phyloP scores from a whole-genome alignment of 2,329 filamentous ascomycete species.

The Diaporthe sp. region DNA sequence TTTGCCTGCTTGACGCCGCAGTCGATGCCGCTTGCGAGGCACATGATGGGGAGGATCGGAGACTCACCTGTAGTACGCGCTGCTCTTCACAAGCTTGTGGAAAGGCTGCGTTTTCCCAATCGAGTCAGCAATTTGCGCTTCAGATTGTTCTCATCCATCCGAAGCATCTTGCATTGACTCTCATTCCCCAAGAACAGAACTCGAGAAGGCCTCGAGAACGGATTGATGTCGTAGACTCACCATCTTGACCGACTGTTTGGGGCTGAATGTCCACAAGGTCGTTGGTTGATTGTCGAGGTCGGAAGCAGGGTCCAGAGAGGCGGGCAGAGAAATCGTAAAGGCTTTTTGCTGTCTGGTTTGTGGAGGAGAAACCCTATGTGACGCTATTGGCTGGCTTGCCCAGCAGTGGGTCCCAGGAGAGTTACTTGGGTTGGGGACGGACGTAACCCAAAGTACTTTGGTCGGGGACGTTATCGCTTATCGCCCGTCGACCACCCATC shows the following conservation, averaged over 20 bases:
- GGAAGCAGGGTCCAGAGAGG: constrained; percentile 47
- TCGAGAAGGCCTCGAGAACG: constrained; percentile 31
- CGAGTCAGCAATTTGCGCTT: constrained; percentile 99
- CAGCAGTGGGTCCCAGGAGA: constrained; percentile 23
- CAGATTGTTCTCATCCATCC: constrained; percentile 78
- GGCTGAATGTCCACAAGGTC: constrained; percentile 55
- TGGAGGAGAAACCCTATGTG: constrained; percentile 30
- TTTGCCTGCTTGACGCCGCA: not conserved
- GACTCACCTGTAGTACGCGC: constrained; percentile 97
- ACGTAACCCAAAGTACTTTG: not conserved
- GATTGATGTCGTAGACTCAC: constrained; percentile 67
- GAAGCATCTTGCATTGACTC: constrained; percentile 99
- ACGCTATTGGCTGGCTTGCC: constrained; percentile 25
- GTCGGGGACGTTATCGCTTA: constrained; percentile 31
- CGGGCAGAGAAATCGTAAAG: constrained; percentile 13
- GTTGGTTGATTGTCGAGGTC: constrained; percentile 52
- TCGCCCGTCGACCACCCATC: not conserved
- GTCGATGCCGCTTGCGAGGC: constrained; percentile 13
- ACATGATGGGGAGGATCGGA: constrained; percentile 7
- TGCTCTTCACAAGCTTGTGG: constrained; percentile 97
- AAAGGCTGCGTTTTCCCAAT: constrained; percentile 78
- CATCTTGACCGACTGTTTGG: constrained; percentile 71
- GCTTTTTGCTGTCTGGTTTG: constrained; percentile 23
- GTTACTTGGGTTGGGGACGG: constrained; percentile 22
- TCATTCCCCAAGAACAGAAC: constrained; percentile 54